These are phyloP conservation scores for Carex cristatella DNA, from an alignment of 176 grass and related monocot genomes.

Conservation along the genomic window DNA sequence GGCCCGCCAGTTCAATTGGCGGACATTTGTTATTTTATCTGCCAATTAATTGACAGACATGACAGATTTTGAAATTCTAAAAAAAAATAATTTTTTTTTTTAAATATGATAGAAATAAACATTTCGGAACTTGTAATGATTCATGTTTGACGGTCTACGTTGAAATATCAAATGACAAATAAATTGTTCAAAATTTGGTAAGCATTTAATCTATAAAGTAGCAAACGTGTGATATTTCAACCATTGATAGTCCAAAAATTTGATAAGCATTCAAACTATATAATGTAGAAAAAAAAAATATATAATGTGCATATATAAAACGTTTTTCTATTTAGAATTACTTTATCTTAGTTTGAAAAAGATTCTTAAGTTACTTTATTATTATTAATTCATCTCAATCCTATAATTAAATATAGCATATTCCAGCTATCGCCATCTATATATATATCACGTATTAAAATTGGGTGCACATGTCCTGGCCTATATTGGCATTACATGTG, in stretches of 20 bases:
- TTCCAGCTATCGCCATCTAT: not conserved
- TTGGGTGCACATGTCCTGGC: not conserved
- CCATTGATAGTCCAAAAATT: too few species aligned
- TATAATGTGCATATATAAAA: not conserved
- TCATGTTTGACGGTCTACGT: too few species aligned
- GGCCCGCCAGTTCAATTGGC: too few species aligned
- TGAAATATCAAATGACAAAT: not conserved
- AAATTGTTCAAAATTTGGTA: not conserved
- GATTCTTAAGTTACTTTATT: not conserved
- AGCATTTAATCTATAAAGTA: not conserved
- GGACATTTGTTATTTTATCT: too few species aligned
- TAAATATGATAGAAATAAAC: too few species aligned
- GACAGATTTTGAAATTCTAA: too few species aligned
- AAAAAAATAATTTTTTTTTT: too few species aligned
- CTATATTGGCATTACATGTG: not conserved
- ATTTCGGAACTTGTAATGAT: too few species aligned
- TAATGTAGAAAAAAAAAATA: not conserved
- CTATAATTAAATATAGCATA: not conserved
- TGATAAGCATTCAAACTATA: not conserved
- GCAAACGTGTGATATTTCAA: not conserved
- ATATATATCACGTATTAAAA: not conserved
- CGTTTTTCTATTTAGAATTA: not conserved
- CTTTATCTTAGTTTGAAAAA: not conserved
- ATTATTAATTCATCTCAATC: not conserved
- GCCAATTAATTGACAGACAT: too few species aligned